Evolutionary conservation across 2,329 filamentous ascomycete genomes (phyloP).

Genomic region (Aspergillus sp.): DNA sequence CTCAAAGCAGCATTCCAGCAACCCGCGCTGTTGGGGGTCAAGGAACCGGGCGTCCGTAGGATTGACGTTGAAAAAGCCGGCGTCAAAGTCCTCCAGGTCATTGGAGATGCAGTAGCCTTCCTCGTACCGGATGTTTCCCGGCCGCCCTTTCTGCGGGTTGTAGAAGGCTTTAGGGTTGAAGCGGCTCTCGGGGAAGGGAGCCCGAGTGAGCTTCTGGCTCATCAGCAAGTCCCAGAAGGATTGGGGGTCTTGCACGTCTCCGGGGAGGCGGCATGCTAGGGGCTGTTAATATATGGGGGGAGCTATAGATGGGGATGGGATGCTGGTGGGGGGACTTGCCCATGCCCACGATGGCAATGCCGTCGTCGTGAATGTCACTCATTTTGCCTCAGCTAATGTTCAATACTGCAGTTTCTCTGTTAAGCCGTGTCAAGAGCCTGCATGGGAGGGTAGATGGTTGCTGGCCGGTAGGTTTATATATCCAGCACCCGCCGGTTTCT

Average conservation of each 20-base stretch:
- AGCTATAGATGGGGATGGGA: neutral
- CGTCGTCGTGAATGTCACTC: neutral
- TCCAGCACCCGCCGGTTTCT: neutral
- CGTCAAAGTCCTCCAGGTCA: slow-evolving; percentile 8
- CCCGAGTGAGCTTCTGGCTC: neutral
- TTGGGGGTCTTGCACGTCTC: neutral
- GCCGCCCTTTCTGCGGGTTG: neutral
- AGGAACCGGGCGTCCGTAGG: slow-evolving; percentile 17
- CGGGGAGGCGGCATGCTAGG: neutral
- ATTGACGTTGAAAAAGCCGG: slow-evolving; percentile 9
- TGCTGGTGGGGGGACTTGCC: neutral
- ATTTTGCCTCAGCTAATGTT: neutral
- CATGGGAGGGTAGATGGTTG: too few relatives aligned
- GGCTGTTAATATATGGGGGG: neutral
- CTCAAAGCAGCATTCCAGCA: slow-evolving; percentile 13
- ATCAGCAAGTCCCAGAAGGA: neutral
- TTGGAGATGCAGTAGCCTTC: slow-evolving; percentile 7
- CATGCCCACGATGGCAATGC: neutral
- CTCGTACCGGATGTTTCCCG: neutral
- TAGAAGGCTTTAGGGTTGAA: slow-evolving; percentile 4
- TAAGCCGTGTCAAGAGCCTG: neutral
- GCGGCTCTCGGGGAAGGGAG: neutral
- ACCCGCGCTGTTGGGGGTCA: slow-evolving; percentile 14
- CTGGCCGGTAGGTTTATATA: neutral
- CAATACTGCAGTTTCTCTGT: neutral